phyloP scores from a whole-genome alignment of 208 protist genomes.

The Porcisia hertigi region DNA sequence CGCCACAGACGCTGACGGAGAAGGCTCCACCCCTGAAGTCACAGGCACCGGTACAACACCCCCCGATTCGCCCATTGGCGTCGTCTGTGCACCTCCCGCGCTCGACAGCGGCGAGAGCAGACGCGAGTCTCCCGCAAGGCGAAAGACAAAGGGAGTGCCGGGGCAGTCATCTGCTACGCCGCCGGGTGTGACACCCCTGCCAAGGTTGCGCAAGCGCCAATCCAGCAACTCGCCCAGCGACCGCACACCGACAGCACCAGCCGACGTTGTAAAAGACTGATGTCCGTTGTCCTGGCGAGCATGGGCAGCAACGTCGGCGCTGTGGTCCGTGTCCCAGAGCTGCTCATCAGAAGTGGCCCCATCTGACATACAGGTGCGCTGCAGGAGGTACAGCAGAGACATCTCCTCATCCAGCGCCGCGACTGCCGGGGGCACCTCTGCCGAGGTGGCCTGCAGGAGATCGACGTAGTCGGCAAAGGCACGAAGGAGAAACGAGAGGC shows the following conservation, averaged over 20 bases:
- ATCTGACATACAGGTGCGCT: background rate
- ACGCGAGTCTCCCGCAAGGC: background rate
- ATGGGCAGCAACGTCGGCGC: background rate
- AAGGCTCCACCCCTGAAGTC: background rate
- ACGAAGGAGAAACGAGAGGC: conserved; percentile 21
- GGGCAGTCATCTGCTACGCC: background rate
- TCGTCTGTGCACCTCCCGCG: background rate
- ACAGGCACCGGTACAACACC: background rate
- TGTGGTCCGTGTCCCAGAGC: background rate
- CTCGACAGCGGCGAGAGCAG: background rate
- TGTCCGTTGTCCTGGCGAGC: background rate
- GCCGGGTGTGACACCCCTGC: background rate
- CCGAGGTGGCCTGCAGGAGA: background rate
- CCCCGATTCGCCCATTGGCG: background rate
- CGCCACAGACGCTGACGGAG: background rate
- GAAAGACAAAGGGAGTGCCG: background rate
- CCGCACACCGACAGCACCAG: background rate
- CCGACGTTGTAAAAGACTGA: background rate
- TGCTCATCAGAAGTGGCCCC: background rate
- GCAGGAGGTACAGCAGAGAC: background rate
- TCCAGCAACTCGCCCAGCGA: conserved; percentile 19
- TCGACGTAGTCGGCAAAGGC: conserved; percentile 29
- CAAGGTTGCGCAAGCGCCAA: conserved; percentile 14
- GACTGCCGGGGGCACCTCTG: background rate
- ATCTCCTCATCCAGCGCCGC: background rate